Percentiles rank a stretch among this genome's conserved stretches.
These are phyloP conservation scores for Aleurites moluccanus DNA, from an alignment of 441 rosid species.

Conservation along the genomic window DNA sequence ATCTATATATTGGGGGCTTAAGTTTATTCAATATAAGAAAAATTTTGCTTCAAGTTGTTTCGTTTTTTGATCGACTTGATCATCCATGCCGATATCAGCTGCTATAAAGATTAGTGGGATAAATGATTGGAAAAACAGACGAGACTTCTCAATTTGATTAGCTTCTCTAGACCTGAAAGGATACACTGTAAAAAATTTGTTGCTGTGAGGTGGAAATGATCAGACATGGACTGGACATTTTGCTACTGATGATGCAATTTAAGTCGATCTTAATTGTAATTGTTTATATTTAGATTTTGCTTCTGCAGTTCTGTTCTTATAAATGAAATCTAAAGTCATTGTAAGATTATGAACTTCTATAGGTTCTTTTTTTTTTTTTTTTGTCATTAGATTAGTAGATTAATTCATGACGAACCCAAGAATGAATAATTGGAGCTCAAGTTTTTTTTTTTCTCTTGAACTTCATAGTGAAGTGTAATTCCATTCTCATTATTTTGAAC, in stretches of 20 bases:
- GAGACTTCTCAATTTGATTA: background rate
- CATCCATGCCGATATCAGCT: background rate
- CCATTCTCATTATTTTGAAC: no score
- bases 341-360: background rate
- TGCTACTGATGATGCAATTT: background rate
- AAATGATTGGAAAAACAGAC: background rate
- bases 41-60: background rate
- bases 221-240: background rate
- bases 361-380: background rate
- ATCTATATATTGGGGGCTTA: slow-evolving; percentile 1
- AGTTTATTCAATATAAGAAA: slow-evolving; percentile 7
- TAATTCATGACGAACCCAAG: background rate
- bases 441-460: no score
- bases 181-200: background rate
- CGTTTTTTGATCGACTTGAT: background rate
- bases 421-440: background rate
- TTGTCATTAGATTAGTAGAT: no score
- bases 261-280: slow-evolving; percentile 3
- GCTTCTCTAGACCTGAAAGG: slow-evolving; percentile 1
- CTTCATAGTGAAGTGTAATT: no score
- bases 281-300: slow-evolving; percentile 13
- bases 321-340: background rate
- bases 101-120: no score
- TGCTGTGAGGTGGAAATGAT: background rate
- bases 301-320: slow-evolving; percentile 12